A percentile compares a stretch with the other conserved stretches of the same genome.
Conservation (phyloP, 805 yeast species). For the Lipomyces oligophaga region DNA sequence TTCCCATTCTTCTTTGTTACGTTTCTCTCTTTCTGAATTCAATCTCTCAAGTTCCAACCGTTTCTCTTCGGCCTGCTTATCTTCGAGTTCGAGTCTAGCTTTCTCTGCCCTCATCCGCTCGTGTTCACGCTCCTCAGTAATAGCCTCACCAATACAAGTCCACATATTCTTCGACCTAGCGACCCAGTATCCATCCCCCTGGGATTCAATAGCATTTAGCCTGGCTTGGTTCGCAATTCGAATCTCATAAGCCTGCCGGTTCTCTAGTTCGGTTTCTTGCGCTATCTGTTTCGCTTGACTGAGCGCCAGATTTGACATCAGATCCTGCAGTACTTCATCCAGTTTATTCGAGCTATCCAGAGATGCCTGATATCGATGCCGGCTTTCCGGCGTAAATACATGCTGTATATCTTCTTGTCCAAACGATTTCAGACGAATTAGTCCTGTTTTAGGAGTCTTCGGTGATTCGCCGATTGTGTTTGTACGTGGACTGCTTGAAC, state of each 20-base stretch:
- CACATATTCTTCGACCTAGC: conserved; percentile 7
- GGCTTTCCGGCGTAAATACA: too few species aligned
- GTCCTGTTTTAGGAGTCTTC: too few species aligned
- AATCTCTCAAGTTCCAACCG: conserved; percentile 21
- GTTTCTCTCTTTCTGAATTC: conserved; percentile 22
- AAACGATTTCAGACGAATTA: too few species aligned
- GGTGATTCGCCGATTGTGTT: too few species aligned
- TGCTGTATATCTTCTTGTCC: too few species aligned
- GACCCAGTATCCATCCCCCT: conserved; percentile 6
- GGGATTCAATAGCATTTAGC: neutral
- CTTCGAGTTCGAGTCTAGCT: conserved; percentile 5
- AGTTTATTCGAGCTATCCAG: neutral
- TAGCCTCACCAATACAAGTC: conserved; percentile 8
- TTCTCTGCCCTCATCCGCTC: conserved; percentile 11
- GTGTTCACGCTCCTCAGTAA: too few species aligned
- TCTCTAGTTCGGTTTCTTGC: neutral
- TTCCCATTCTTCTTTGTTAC: conserved; percentile 11
- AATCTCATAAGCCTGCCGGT: conserved; percentile 9
- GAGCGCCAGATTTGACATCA: neutral
- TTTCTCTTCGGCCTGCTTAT: conserved; percentile 22
- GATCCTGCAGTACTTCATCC: neutral
- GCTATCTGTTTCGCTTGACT: neutral
- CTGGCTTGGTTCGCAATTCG: conserved; percentile 1
- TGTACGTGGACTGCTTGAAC: too few species aligned
- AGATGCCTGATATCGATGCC: too few species aligned